These are phyloP conservation scores for Pisolithus marmoratus DNA, from an alignment of 768 basidiomycete genomes.

Conservation along the genomic window DNA sequence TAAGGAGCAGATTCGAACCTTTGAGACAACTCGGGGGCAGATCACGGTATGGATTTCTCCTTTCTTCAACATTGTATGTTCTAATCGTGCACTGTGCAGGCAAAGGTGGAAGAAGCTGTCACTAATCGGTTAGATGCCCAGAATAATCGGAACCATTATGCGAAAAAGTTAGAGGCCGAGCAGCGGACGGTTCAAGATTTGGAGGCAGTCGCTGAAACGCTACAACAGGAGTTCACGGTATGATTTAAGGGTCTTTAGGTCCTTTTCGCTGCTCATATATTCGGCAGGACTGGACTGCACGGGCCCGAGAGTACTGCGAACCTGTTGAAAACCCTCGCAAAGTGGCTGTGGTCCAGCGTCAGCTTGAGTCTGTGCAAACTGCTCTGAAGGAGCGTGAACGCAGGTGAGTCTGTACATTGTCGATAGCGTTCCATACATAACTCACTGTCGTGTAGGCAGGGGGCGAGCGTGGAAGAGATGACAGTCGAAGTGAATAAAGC, in stretches of 20 bases:
- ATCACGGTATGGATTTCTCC: conserved; percentile 35
- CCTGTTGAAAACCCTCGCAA: conserved; percentile 54
- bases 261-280: background rate
- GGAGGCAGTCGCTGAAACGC: conserved; percentile 40
- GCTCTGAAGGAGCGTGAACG: conserved; percentile 65
- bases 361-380: conserved; percentile 55
- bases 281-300: conserved; percentile 56
- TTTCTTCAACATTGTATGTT: background rate
- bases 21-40: conserved; percentile 37
- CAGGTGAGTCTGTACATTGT: conserved; percentile 36
- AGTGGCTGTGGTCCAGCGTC: conserved; percentile 48
- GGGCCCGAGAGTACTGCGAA: conserved; percentile 58
- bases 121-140: conserved; percentile 46
- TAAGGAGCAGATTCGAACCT: conserved; percentile 46
- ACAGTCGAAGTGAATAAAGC: conserved; percentile 63
- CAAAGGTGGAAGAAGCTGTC: conserved; percentile 44
- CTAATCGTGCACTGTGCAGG: conserved; percentile 29
- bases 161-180: conserved; percentile 49
- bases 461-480: conserved; percentile 75
- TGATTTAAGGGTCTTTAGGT: conserved; percentile 6
- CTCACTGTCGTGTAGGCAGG: conserved; percentile 44
- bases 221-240: conserved; percentile 63
- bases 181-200: conserved; percentile 37
- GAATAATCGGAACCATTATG: conserved; percentile 41
- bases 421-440: background rate